Evolutionary conservation across 202 grass and related monocot genomes (phyloP), one percentile per base, ranked within the genome.

Genomic region (Thinopyrum obtusiflorum): DNA sequence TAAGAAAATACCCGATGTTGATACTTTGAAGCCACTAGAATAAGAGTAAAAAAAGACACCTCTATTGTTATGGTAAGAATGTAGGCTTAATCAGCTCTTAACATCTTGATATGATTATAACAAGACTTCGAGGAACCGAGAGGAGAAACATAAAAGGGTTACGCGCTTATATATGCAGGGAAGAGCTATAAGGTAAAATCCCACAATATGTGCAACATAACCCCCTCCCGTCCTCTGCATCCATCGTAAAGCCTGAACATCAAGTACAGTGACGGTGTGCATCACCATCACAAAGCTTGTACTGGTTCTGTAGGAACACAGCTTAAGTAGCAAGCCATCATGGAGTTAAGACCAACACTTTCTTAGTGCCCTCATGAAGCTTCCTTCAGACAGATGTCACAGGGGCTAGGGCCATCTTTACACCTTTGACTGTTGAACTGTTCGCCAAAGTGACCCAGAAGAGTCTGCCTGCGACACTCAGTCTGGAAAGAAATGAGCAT

Each of bases 381-480:
- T 4, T 42, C 78, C 69, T 95, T 95, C 18, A 87, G 59, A 46
- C 96, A 98, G 86, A 95, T 95, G 80, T 98, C 96, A 74, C 93
- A 98, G 49, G 96, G 93, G 73, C 89, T 92, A 46, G 88, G 91
- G 3, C 96, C 88, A 33, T 82, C 71, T 83, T 66, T 92, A 65
- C 96, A 98, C 51, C 61, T 90, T 82, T 87, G 85, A 67, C 86
- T 80, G 66, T 85, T 61, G 68, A 88, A 95, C 4, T 89, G 74
- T 12, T 98, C 96, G 39, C 91, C 91, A 69, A 98, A 98, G 80
- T 98, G 96, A 14, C 68, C 61, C 71, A 98, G 82, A 65, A 95
- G 96, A 26, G 84, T 65, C 75, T 95, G 88, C 77, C 96, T 95
- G 67, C 96, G 79, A 36, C 93, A 98, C 77, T 95, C 91, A 40